Evolutionary conservation across 2,329 filamentous ascomycete genomes (phyloP), one percentile per base, ranked within the genome.

Genomic region (Monosporascus sp.): DNA sequence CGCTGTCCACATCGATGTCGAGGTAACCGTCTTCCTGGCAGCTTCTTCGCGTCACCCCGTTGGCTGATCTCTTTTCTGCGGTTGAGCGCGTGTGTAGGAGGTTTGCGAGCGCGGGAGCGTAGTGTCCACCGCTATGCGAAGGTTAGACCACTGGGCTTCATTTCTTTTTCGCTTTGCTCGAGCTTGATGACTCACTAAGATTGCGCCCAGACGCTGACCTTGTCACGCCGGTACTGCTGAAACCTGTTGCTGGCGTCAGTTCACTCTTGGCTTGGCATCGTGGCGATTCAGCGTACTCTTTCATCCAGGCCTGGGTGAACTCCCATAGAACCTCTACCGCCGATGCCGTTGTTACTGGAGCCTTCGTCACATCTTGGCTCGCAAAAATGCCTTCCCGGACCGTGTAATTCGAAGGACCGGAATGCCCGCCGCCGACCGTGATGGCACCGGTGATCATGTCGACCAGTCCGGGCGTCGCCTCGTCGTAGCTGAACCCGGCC

Each of bases 261-360:
- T 27, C 42, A 53, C 22, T 34, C 34, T 18, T 25, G 17, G 7
- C 7, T 25, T 3, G 20, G 22, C n/a, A 36, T 44, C 18, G 14
- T 14, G 14, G 18, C 38, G 11, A 22, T 5, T 24, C 17, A 11
- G 51, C 55, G 49, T 46, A 58, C 60, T 81, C 79, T 39, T 77
- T 68, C 52, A 81, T 79, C 76, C 78, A 83, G 0, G 72, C 72
- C 61, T 83, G 79, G 0, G 76, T 71, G 60, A 83, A 82, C 57
- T 78, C 72, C 78, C 79, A 82, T 3, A 82, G 62, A 3, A 77
- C 73, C 50, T 72, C 70, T 15, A 79, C 78, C 8, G 77, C 76
- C 56, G 78, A 78, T 38, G 71, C 66, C 0, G 77, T 79, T 9
- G 70, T 74, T 38, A 75, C 75, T 0, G 76, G 72, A 74, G 42